Base-by-base conservation (phyloP, 1,284 basidiomycete species). In the Rhizoctonia solani region DNA sequence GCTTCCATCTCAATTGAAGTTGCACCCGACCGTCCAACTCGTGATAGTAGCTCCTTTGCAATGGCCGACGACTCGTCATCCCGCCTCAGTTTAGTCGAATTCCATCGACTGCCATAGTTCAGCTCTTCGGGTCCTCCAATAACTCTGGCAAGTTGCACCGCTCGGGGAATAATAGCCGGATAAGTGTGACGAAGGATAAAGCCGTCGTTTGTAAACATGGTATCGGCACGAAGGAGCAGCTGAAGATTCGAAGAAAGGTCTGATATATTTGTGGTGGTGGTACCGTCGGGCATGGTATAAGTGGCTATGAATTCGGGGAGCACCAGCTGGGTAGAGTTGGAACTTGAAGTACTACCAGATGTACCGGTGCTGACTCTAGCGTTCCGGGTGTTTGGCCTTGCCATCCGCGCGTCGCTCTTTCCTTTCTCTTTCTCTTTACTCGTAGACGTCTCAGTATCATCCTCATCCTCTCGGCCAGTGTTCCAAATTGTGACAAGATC, bases 401-500 rank as follows among this genome's bases (percentile, higher is more conserved):
- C n/a, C n/a, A n/a, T n/a, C n/a, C n/a, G n/a, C n/a, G n/a, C n/a
- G n/a, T n/a, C n/a, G n/a, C n/a, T n/a, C n/a, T n/a, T n/a, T n/a
- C n/a, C n/a, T n/a, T n/a, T n/a, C n/a, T n/a, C n/a, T n/a, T n/a
- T n/a, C n/a, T n/a, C n/a, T n/a, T n/a, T 47, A 14, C 3, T 9
- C 11, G 21, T n/a, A 30, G 34, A 27, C 19, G 42, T 16, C 41
- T 16, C 5, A 34, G n/a, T 42, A 2, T 11, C 4, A 23, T 1
- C 21, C 14, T 25, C 5, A 8, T 27, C 16, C 13, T 32, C 44
- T 19, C 29, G 42, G n/a, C 21, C 44, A 13, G 14, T 30, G 4
- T 32, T 21, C 56, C 56, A 59, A 16, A 59, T 59, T 5, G 46
- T 42, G n/a, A 47, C 4, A 4, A 59, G n/a, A 14, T 49, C 56